A percentile compares a stretch with the other conserved stretches of the same genome.
Conservation (phyloP, 2,329 filamentous ascomycete species). For the Exophiala mesophila region DNA sequence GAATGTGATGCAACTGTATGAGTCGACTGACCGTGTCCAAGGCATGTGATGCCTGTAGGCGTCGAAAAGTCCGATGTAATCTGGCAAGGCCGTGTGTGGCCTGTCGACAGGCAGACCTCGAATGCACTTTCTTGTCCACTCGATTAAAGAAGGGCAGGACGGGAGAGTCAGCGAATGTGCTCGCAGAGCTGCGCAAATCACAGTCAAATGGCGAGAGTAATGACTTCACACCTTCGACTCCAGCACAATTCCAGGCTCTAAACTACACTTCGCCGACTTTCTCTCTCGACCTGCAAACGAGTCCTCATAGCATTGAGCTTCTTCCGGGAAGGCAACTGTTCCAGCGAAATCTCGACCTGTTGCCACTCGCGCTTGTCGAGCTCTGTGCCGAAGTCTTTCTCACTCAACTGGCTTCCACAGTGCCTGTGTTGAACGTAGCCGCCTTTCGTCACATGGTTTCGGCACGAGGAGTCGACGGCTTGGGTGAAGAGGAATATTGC, state of each 20-base stretch:
- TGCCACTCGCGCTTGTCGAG: conserved; percentile 59
- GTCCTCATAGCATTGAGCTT: conserved; percentile 34
- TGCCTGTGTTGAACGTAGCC: conserved; percentile 34
- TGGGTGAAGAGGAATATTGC: conserved; percentile 31
- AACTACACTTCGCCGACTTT: conserved; percentile 4
- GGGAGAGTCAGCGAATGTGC: conserved; percentile 67
- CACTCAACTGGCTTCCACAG: conserved; percentile 48
- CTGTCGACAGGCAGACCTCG: conserved; percentile 34
- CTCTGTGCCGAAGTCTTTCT: conserved; percentile 65
- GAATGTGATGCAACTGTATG: conserved; percentile 1
- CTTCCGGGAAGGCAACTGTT: conserved; percentile 48
- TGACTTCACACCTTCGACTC: neutral
- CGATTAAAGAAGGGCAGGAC: conserved; percentile 71
- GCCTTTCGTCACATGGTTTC: conserved; percentile 34
- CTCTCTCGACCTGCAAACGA: conserved; percentile 50
- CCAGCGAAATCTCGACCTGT: conserved; percentile 44
- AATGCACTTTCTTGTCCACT: conserved; percentile 68
- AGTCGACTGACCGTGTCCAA: conserved; percentile 4
- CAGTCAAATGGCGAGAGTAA: conserved; percentile 59
- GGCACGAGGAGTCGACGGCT: conserved; percentile 39
- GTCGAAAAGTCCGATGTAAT: conserved; percentile 18
- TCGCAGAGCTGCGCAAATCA: conserved; percentile 64
- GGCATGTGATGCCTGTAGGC: conserved; percentile 23
- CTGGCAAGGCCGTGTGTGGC: conserved; percentile 2
- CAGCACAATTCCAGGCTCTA: neutral